Base-by-base conservation (phyloP, 768 basidiomycete genomes). In the Ramaria sp. region DNA sequence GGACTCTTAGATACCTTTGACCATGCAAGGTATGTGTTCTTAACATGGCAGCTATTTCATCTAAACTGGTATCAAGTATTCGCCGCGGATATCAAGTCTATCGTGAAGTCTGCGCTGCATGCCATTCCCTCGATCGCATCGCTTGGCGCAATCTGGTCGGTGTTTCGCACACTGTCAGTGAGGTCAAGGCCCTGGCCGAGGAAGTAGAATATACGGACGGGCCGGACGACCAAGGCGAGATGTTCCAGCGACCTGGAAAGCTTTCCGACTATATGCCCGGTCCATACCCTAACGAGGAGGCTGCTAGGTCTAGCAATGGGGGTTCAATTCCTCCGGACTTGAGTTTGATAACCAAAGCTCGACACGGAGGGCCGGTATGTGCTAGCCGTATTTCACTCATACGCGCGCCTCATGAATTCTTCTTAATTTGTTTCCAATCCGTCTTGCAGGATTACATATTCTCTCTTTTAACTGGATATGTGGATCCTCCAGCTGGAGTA, bases 141-240 rank as follows among this genome's bases (percentile, higher is more conserved):
- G 96, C 96, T 56, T 99, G 96, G 96, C 90, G 96, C 67, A 99
- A 98, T 74, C 76, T 99, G 56, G 96, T 99, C 60, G 96, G 93
- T 65, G 92, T 97, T 53, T 96, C 93, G 27, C 96, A 99, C 73
- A 90, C 87, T 61, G 95, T 76, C 41, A 88, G 92, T 60, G 94
- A 99, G 72, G 76, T 76, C 52, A 87, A 88, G 69, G 74, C 76
- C 1, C 81, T 98, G 85, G 96, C 96, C 9, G 96, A 96, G 72
- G 95, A 97, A 64, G 75, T 93, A 56, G 96, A 99, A 70, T 99
- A 98, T 71, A 78, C 81, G 64, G 96, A 99, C 65, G 96, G 96
- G 34, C 96, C 96, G 48, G 81, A 97, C 67, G 84, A 84, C 60
- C 74, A 87, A 60, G 96, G 96, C 61, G 92, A 97, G 72, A 98